phyloP scores from a whole-genome alignment of 305 asterid genomes.

The Fraxinus velutina region DNA sequence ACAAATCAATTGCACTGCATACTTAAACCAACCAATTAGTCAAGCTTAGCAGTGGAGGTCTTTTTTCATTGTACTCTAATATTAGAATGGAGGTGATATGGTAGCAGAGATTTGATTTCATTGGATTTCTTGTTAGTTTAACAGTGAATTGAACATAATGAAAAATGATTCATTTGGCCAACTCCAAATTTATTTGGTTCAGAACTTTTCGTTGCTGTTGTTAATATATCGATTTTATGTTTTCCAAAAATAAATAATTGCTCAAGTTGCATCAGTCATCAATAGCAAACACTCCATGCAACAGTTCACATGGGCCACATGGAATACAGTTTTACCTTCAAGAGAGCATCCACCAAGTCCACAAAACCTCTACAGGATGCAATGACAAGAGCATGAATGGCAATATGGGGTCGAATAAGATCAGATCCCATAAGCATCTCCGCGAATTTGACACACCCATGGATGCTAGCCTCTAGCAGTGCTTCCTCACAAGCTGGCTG shows the following conservation, averaged over 20 bases:
- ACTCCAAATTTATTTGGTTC: not conserved
- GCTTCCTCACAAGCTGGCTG: conserved; percentile 89
- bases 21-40: not conserved
- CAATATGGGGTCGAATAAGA: conserved; percentile 68
- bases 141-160: not conserved
- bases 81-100: not conserved
- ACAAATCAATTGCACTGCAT: not conserved
- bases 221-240: not conserved
- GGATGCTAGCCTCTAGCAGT: conserved; percentile 65
- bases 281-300: not conserved
- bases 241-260: conserved; percentile 10
- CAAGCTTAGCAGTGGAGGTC: not conserved
- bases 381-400: conserved; percentile 67
- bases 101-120: not conserved
- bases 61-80: not conserved
- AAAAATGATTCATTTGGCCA: not conserved
- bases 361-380: conserved; percentile 75
- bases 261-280: not conserved
- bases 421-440: conserved; percentile 70
- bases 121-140: not conserved
- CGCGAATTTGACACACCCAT: conserved; percentile 51
- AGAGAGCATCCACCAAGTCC: conserved; percentile 54
- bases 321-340: conserved; percentile 46
- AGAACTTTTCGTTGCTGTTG: not conserved
- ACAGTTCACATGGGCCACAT: not conserved